phyloP scores from a whole-genome alignment of 2,329 filamentous ascomycete genomes.

The Trichoderma harzianum region DNA sequence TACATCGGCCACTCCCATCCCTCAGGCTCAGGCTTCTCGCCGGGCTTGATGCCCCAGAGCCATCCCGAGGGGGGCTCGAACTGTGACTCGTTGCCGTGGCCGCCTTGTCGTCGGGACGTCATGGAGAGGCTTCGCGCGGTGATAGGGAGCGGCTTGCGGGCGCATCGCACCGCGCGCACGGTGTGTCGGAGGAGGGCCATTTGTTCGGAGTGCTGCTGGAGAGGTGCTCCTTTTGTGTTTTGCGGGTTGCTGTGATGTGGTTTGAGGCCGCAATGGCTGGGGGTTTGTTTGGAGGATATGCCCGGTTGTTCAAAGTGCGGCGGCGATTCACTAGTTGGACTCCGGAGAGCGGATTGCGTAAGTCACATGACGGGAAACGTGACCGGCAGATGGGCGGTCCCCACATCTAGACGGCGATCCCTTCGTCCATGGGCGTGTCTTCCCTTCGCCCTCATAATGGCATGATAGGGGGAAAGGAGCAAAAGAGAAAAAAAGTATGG shows the following conservation, averaged over 20 bases:
- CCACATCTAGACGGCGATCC: slow-evolving; percentile 1
- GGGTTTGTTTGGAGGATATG: not conserved
- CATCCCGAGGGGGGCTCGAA: slow-evolving; percentile 90
- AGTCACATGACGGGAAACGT: slow-evolving; percentile 10
- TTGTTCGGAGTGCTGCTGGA: slow-evolving; percentile 16
- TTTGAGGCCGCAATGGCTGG: slow-evolving; percentile 30
- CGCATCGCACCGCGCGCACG: slow-evolving; percentile 38
- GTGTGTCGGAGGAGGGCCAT: slow-evolving; percentile 39
- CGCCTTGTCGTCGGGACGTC: slow-evolving; percentile 41
- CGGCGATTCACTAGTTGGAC: slow-evolving; percentile 8
- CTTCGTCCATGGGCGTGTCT: not conserved
- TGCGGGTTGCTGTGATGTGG: slow-evolving; percentile 24
- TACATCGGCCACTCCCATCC: slow-evolving; percentile 90
- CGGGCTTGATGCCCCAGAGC: slow-evolving; percentile 91
- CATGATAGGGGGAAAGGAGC: not conserved
- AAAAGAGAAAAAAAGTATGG: too few relatives aligned
- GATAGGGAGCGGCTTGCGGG: slow-evolving; percentile 31
- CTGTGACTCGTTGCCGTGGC: slow-evolving; percentile 60
- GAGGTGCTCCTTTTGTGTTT: slow-evolving; percentile 12
- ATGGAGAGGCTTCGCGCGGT: slow-evolving; percentile 42
- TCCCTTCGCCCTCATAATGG: not conserved
- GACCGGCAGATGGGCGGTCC: not conserved
- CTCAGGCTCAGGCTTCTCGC: slow-evolving; percentile 93
- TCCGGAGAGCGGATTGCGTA: slow-evolving; percentile 14
- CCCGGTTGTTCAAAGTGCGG: slow-evolving; percentile 15